These are phyloP conservation scores for Epichloe aotearoae DNA, from an alignment of 2,329 filamentous ascomycete genomes.

Conservation along the genomic window DNA sequence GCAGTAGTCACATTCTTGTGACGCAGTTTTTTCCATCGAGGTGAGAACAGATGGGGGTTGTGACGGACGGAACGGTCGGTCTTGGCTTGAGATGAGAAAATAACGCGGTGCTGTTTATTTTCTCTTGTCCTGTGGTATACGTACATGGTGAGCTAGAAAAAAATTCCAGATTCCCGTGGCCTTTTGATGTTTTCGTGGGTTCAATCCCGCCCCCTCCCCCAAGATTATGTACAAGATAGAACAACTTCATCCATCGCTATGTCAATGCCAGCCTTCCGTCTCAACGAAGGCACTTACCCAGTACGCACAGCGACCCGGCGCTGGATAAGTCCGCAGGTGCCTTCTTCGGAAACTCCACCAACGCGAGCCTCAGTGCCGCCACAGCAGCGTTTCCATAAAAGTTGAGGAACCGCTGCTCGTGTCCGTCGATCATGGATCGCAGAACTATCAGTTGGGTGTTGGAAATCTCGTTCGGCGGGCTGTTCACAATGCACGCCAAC, in stretches of 20 bases:
- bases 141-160: too few relatives aligned
- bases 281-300: conserved; percentile 38
- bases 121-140: too few relatives aligned
- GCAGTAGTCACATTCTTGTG: not conserved
- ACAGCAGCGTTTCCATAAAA: conserved; percentile 70
- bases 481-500: conserved; percentile 64
- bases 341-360: conserved; percentile 58
- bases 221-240: too few relatives aligned
- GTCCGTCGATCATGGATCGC: conserved; percentile 57
- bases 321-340: conserved; percentile 34
- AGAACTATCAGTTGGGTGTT: conserved; percentile 61
- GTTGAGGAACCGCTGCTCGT: conserved; percentile 60
- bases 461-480: conserved; percentile 52
- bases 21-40: not conserved
- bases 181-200: too few relatives aligned
- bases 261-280: conserved; percentile 36
- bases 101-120: too few relatives aligned
- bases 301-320: conserved; percentile 36
- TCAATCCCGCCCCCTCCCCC: too few relatives aligned
- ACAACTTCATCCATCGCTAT: conserved; percentile 7
- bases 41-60: not conserved
- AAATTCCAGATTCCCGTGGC: too few relatives aligned
- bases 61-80: too few relatives aligned
- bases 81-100: too few relatives aligned
- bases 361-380: conserved; percentile 54